Evolutionary conservation across 2,329 filamentous ascomycete species (phyloP).

Genomic region (Sporothrix brunneoviolacea): DNA sequence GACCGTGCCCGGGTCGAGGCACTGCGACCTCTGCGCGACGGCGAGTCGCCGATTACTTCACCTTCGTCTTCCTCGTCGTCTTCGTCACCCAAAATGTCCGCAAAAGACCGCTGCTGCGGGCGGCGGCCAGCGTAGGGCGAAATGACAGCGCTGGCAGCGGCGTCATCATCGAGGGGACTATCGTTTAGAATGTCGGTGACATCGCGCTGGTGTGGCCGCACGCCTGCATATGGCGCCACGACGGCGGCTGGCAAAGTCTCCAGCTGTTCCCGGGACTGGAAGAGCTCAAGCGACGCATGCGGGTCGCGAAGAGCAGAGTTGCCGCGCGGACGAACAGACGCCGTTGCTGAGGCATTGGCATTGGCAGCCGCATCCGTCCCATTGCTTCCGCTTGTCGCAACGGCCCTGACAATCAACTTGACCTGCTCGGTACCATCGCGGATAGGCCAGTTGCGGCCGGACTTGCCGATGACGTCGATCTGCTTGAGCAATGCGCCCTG

Average conservation of each 20-base stretch:
- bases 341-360: constrained; percentile 21
- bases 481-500: constrained; percentile 89
- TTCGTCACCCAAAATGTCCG: constrained; percentile 61
- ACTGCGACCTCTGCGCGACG: constrained; percentile 12
- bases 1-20: constrained; percentile 46
- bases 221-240: constrained; percentile 56
- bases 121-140: constrained; percentile 45
- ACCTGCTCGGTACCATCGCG: constrained; percentile 79
- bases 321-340: constrained; percentile 40
- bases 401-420: constrained; percentile 61
- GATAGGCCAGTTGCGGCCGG: constrained; percentile 92
- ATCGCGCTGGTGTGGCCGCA: constrained; percentile 58
- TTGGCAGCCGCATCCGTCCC: constrained; percentile 26
- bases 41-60: constrained; percentile 4
- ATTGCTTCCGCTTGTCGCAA: constrained; percentile 43
- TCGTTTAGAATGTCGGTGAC: constrained; percentile 65
- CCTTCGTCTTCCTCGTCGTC: constrained; percentile 27
- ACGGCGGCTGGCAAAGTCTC: constrained; percentile 34
- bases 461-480: constrained; percentile 85
- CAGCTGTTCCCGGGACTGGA: constrained; percentile 58
- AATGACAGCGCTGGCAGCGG: constrained; percentile 26
- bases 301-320: constrained; percentile 54
- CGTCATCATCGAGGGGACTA: constrained; percentile 34
- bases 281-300: constrained; percentile 68
- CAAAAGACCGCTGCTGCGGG: constrained; percentile 59